Evolutionary conservation across 139 green algal genomes (phyloP), one percentile per base, ranked within the genome.

Genomic region (Axilococcus clingmanii): DNA sequence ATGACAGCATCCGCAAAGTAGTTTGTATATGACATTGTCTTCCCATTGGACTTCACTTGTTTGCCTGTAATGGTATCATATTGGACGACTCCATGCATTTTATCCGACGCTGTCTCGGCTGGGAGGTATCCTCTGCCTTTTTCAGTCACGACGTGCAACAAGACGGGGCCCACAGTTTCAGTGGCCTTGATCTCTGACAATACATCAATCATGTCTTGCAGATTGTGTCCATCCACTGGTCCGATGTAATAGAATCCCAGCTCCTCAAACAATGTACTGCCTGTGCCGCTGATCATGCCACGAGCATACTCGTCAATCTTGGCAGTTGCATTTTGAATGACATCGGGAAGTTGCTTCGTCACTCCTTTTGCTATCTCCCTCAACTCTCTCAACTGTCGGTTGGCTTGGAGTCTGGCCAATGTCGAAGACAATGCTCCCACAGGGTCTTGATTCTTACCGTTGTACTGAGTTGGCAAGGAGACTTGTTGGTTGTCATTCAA

Each of bases 231-330:
- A 55, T 99, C 91, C 28, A 99, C 70, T 8, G 93, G 86, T 29
- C 93, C 93, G 41, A 99, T 97, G 75, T 99, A 99, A 74, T 99
- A 99, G 46, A 99, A 74, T 8, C 93, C 93, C 48, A 99, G 82
- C 76, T 99, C 93, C 75, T 99, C 93, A 71, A 99, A 99, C 23
- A 99, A 66, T 0, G 91, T 98, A 11, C 74, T 87, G 19, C 86
- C 84, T 20, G 71, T 84, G 8, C 93, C 93, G 46, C 61, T 83
- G 58, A 99, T 97, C 88, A 98, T 96, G 38, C 92, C 92, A 31
- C 93, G 85, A 15, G 93, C 92, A 61, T 99, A 99, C 80, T 98
- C 93, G 50, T 98, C 93, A 47, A 99, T 94, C 75, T 99, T 98
- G 22, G 84, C 78, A 22, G 90, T 96, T 2, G 92, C 78, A 55